These are phyloP conservation scores for Aspergillus sp. DNA, from an alignment of 2,329 filamentous ascomycete species.

Conservation along the genomic window DNA sequence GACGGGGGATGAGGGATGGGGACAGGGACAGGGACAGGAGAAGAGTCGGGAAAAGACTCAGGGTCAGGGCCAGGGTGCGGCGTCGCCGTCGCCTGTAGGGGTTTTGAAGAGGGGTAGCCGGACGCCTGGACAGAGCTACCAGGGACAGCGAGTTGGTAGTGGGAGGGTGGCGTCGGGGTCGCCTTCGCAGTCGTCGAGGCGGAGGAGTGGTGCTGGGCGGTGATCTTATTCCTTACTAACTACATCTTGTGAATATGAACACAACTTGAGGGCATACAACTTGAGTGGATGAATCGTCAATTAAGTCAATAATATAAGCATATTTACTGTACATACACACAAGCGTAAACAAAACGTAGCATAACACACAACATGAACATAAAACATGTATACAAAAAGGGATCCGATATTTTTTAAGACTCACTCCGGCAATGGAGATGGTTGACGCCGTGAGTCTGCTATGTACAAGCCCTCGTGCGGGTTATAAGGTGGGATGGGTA, in stretches of 20 bases:
- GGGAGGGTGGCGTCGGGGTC: too few relatives aligned
- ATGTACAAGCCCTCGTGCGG: neutral
- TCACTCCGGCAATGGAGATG: too few relatives aligned
- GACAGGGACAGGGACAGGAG: conserved; percentile 1
- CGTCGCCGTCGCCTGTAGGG: conserved; percentile 4
- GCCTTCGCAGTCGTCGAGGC: conserved; percentile 7
- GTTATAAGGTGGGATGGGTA: neutral
- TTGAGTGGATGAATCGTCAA: neutral
- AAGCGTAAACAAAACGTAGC: conserved; percentile 1
- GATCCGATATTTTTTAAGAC: too few relatives aligned
- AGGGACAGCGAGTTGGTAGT: too few relatives aligned
- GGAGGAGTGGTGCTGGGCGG: conserved; percentile 14
- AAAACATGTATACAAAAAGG: conserved; percentile 6
- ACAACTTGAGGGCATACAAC: too few relatives aligned
- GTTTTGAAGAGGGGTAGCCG: conserved; percentile 3
- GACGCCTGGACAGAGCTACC: conserved; percentile 2
- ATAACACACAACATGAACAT: conserved; percentile 7
- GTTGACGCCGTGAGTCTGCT: neutral
- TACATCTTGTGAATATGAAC: too few relatives aligned
- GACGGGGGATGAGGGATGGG: conserved; percentile 17
- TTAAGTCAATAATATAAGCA: conserved; percentile 9
- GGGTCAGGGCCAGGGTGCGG: neutral
- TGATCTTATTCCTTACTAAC: neutral
- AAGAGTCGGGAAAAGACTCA: neutral
- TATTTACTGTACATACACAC: conserved; percentile 1